Evolutionary conservation across 2,329 filamentous ascomycete genomes (phyloP), one percentile per base, ranked within the genome.

Genomic region (Cryphonectria radicalis): DNA sequence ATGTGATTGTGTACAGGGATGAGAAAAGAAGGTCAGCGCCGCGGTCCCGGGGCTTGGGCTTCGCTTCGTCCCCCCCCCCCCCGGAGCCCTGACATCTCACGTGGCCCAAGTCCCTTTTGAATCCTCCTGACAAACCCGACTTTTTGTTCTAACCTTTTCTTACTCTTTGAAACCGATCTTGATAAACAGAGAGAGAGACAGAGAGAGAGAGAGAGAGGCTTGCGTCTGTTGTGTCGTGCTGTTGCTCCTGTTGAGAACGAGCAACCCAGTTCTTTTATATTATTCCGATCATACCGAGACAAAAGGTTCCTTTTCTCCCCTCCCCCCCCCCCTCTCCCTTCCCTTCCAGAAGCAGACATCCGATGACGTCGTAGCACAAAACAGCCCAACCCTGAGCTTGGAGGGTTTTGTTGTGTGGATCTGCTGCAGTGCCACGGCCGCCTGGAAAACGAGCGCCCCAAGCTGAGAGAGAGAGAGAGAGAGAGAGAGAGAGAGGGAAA

Each of bases 1-100:
- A 71, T 71, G 70, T 71, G 70, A 71, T 66, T 40, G 53, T 53
- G 68, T 53, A 63, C 46, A 46, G 59, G 59, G 59, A 40, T 62
- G 55, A 19, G 25, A 59, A 50, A 11, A 19, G 4, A 50, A 50
- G 55, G 14, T 19, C 55, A 32, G 55, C 55, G 55, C 55, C 25
- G 55, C 55, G 55, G 55, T 13, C 53, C 55, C 55, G 28, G 25
- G 4, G 25, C 53, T 59, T 32, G 13, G 14, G 53, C 25, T 57
- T 57, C 53, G 46, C 22, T 50, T n/a, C 22, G 6, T 50, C 46
- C 8, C 46, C 1, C 32, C 32, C 32, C 32, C 32, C 32, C 32
- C 32, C 46, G 22, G 7, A n/a, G 46, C 46, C 46, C n/a, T 50
- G 46, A 8, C 46, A 50, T n/a, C 53, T 57, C 53, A 57, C 53